Base-by-base conservation (phyloP, 306 rosid species). In the Sindora glabra region DNA sequence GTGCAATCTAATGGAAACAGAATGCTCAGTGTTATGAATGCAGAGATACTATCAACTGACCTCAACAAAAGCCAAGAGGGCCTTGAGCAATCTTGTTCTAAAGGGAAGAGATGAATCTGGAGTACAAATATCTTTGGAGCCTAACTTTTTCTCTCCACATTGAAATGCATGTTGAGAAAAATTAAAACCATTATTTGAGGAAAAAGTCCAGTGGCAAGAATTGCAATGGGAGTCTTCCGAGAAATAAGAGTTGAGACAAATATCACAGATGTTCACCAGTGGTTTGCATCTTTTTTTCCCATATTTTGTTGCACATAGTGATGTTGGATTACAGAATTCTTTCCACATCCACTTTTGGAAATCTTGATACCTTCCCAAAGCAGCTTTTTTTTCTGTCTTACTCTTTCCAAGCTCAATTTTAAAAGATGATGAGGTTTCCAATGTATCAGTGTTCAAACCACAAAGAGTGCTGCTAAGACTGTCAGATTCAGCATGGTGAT, bases 321-420 rank as follows among this genome's bases (percentile, higher is more conserved):
- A 69, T 9, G 89, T 74, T 37, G 87, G 53, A 77, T 77, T 78
- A 19, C 75, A 80, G 79, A 94, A 82, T 68, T 89, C 97, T 64
- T 83, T 84, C 94, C 87, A 86, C 76, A 79, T 65, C 99, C 99
- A 89, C 82, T 82, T 89, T 41, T 89, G 95, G 71, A 89, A 84
- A 74, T 94, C 97, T 66, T 80, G 87, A 77, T 82, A 94, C 70
- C 90, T 84, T 77, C 64, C 78, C 77, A 80, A 56, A 58, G 97
- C 79, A 71, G 86, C 81, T 64, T 70, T 80, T 79, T 80, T 94
- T 79, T 94, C 97, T 12, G 67, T 65, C 37, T 89, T 94, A 73
- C 63, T 84, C 77, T 79, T 79, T 55, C 87, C 86, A 38, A 94
- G 87, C 71, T 94, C 94, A 66, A 94, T 72, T 71, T 77, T 75